Conservation (phyloP, 257 asterid genomes). For the Phtheirospermum japonicum region DNA sequence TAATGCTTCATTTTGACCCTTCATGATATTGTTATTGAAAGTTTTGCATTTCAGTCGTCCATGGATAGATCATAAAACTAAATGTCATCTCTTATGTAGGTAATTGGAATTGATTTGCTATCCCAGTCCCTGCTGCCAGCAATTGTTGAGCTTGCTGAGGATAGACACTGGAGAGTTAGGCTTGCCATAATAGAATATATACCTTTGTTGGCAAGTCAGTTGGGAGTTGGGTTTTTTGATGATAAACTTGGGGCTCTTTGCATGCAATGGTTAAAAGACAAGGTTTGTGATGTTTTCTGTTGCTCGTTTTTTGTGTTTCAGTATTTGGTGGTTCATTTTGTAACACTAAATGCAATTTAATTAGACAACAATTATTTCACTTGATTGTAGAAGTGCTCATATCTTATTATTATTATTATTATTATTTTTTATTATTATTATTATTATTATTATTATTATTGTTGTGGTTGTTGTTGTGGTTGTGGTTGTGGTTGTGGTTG, state of each 20-base stretch:
- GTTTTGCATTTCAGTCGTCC: not conserved
- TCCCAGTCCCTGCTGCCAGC: constrained; percentile 72
- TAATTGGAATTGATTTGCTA: constrained; percentile 68
- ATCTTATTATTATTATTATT: too few species aligned
- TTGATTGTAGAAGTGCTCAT: too few species aligned
- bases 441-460: too few species aligned
- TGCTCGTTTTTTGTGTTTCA: too few species aligned
- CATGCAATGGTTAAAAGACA: constrained; percentile 78
- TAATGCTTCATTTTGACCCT: not conserved
- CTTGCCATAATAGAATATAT: constrained; percentile 68
- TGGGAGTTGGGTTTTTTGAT: constrained; percentile 68
- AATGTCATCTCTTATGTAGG: constrained; percentile 37
- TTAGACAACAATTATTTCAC: too few species aligned
- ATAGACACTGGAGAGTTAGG: constrained; percentile 72
- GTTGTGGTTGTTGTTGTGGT: too few species aligned
- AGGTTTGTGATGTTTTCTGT: constrained; percentile 34
- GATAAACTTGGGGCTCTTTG: constrained; percentile 77
- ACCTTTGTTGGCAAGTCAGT: constrained; percentile 61
- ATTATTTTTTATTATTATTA: too few species aligned
- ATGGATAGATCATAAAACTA: not conserved
- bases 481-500: too few species aligned
- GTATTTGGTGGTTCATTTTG: not conserved
- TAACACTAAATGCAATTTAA: too few species aligned
- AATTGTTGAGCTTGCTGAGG: constrained; percentile 73
- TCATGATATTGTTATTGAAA: not conserved